A percentile compares a stretch with the other conserved stretches of the same genome.
Conservation (phyloP, 139 green algal genomes). For the Chlamydomonas schloesseri region DNA sequence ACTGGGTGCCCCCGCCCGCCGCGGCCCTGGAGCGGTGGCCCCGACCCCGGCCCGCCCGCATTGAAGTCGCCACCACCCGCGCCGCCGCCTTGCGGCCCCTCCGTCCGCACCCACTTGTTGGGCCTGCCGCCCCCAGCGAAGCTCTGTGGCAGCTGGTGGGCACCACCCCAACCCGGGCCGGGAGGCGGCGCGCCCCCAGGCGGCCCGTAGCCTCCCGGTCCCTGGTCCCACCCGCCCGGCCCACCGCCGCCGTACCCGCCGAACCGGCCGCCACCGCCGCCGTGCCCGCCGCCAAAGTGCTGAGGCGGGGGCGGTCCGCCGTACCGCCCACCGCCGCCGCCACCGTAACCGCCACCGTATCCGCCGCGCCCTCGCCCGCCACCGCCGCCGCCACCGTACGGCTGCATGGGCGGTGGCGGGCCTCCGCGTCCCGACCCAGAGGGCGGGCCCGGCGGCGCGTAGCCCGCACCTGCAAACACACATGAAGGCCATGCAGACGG, state of each 20-base stretch:
- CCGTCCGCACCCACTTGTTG: slow-evolving; percentile 31
- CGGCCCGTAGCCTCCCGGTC: neutral
- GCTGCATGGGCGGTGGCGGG: neutral
- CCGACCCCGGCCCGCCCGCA: too few species aligned
- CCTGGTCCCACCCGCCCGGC: too few species aligned
- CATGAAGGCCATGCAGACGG: too few species aligned
- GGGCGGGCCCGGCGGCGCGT: neutral
- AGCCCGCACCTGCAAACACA: neutral
- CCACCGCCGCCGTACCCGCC: neutral
- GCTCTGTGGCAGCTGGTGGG: too few species aligned
- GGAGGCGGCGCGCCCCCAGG: too few species aligned
- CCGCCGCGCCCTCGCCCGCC: too few species aligned
- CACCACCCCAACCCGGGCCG: neutral
- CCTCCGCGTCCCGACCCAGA: neutral
- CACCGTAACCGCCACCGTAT: neutral
- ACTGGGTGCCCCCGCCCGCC: neutral
- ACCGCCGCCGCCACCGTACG: too few species aligned
- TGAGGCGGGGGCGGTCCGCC: slow-evolving; percentile 1
- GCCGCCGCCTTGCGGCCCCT: neutral
- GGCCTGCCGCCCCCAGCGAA: neutral
- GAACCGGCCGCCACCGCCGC: slow-evolving; percentile 9
- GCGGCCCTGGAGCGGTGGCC: too few species aligned
- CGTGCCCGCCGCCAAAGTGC: neutral
- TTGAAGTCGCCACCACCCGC: too few species aligned
- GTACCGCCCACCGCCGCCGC: neutral